Evolutionary conservation across 306 rosid genomes (phyloP).

Genomic region (Acacia confusa): DNA sequence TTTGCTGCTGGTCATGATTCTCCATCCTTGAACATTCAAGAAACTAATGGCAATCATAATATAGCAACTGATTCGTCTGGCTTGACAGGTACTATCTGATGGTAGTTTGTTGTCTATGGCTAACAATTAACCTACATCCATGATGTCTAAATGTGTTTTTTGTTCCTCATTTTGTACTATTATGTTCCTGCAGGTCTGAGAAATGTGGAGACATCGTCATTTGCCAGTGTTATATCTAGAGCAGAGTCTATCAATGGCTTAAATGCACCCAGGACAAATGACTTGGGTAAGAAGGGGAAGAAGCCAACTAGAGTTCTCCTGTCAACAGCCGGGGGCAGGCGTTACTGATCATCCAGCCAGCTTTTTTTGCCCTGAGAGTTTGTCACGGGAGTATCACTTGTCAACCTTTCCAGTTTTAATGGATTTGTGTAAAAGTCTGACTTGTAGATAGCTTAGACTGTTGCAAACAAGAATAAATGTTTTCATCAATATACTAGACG

Average conservation of each 20-base stretch:
- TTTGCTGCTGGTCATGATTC: conserved; percentile 96
- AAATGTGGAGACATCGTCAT: conserved; percentile 58
- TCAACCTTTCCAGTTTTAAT: background rate
- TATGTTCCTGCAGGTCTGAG: conserved; percentile 43
- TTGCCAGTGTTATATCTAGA: conserved; percentile 70
- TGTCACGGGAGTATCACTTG: background rate
- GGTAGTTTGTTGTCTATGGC: background rate
- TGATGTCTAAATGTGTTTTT: conserved; percentile 3
- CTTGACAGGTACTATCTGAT: conserved; percentile 44
- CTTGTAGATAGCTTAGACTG: conserved; percentile 24
- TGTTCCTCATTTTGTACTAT: background rate
- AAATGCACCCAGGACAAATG: conserved; percentile 60
- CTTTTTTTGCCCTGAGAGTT: background rate
- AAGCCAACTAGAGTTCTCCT: conserved; percentile 74
- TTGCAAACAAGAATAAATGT: conserved; percentile 23
- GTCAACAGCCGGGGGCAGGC: conserved; percentile 89
- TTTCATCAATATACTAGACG: background rate
- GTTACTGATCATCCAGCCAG: conserved; percentile 56
- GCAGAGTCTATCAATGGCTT: conserved; percentile 45
- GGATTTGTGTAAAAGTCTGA: background rate
- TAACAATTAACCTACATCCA: background rate
- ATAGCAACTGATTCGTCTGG: conserved; percentile 40
- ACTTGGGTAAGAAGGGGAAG: conserved; percentile 87
- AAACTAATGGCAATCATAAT: conserved; percentile 40
- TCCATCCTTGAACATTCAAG: conserved; percentile 73